phyloP scores from a whole-genome alignment of 305 asterid genomes.

The Ajuga reptans region DNA sequence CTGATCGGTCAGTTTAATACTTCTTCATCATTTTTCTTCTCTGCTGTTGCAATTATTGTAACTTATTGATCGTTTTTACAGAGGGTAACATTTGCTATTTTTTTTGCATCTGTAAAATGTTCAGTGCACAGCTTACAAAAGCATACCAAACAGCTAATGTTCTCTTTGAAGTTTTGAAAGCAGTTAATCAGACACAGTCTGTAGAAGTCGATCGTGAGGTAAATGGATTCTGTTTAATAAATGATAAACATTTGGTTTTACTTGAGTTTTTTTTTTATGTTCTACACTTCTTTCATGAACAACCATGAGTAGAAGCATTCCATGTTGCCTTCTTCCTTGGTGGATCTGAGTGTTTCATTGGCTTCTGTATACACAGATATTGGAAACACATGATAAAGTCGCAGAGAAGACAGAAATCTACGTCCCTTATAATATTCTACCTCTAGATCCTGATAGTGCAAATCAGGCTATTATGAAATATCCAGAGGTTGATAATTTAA shows the following conservation, averaged over 20 bases:
- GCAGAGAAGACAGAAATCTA: slow-evolving; percentile 95
- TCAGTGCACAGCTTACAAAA: slow-evolving; percentile 93
- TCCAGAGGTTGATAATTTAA: slow-evolving; percentile 65
- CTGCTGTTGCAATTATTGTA: slow-evolving; percentile 5
- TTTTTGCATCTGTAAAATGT: slow-evolving; percentile 25
- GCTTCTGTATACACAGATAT: slow-evolving; percentile 40
- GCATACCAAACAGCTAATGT: slow-evolving; percentile 99
- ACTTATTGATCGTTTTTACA: slow-evolving; percentile 3
- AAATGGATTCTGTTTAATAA: neutral
- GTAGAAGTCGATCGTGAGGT: slow-evolving; percentile 99
- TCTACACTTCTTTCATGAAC: slow-evolving; percentile 1
- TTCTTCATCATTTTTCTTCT: slow-evolving; percentile 1
- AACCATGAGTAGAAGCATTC: slow-evolving; percentile 5
- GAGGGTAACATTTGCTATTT: neutral
- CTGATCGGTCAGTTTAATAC: slow-evolving; percentile 66
- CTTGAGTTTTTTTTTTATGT: neutral
- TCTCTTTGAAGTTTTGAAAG: slow-evolving; percentile 96
- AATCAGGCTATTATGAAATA: slow-evolving; percentile 92
- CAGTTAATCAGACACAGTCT: slow-evolving; percentile 88
- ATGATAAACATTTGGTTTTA: slow-evolving; percentile 17
- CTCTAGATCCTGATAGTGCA: slow-evolving; percentile 98
- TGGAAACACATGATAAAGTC: slow-evolving; percentile 97
- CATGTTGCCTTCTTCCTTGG: slow-evolving; percentile 11
- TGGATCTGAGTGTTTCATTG: slow-evolving; percentile 14
- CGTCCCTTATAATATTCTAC: slow-evolving; percentile 90